Evolutionary conservation across 129 eudicot species (phyloP).

Genomic region (Flaveria brownii): DNA sequence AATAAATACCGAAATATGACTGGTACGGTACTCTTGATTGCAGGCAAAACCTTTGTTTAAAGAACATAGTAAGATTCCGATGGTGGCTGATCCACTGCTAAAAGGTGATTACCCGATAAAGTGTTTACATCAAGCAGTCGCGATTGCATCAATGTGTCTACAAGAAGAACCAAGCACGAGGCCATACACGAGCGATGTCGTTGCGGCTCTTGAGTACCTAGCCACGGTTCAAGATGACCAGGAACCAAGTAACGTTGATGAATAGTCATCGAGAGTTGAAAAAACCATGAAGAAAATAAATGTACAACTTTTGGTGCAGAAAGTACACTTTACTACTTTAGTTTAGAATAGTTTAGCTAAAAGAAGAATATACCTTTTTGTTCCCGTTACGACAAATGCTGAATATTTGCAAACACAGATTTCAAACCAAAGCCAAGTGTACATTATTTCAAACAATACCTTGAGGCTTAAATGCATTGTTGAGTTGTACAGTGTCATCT

Average conservation of each 20-base stretch:
- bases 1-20: background rate
- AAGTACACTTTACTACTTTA: background rate
- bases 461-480: background rate
- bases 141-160: slow-evolving; percentile 74
- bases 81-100: slow-evolving; percentile 72
- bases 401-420: slow-evolving; percentile 33
- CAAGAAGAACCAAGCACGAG: slow-evolving; percentile 81
- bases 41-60: slow-evolving; percentile 69
- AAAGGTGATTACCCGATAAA: slow-evolving; percentile 62
- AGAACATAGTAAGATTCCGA: slow-evolving; percentile 48
- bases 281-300: background rate
- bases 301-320: slow-evolving; percentile 31
- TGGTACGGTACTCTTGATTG: background rate
- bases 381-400: slow-evolving; percentile 22
- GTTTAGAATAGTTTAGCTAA: slow-evolving; percentile 24
- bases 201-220: slow-evolving; percentile 70
- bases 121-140: slow-evolving; percentile 69
- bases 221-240: slow-evolving; percentile 37
- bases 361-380: slow-evolving; percentile 19
- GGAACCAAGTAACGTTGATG: slow-evolving; percentile 27
- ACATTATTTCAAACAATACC: background rate
- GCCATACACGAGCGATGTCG: slow-evolving; percentile 71
- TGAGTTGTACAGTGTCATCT: background rate
- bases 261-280: slow-evolving; percentile 13
- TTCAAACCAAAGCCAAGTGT: slow-evolving; percentile 12